Conservation (phyloP, 345 rosid species). For the Dimocarpus longan region DNA sequence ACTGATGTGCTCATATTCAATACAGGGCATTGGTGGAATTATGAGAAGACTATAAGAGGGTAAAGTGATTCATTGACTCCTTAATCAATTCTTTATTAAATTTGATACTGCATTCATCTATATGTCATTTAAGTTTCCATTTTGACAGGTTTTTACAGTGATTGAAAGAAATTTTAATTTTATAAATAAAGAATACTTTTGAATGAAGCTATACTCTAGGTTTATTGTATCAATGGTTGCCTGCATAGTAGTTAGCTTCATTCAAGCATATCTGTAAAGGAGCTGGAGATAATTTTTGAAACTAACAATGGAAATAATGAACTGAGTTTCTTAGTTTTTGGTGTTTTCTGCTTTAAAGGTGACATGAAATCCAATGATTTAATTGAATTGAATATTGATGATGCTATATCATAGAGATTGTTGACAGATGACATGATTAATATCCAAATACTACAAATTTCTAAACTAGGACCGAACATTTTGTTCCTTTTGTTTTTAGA, state of each 20-base stretch:
- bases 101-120: neutral
- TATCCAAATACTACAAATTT: neutral
- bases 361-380: neutral
- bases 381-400: neutral
- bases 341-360: neutral
- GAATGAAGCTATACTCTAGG: neutral
- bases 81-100: conserved; percentile 3
- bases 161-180: neutral
- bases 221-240: neutral
- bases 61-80: conserved; percentile 29
- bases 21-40: conserved; percentile 97
- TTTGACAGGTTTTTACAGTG: neutral
- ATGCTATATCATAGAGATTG: neutral
- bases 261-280: neutral
- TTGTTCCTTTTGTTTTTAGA: no score
- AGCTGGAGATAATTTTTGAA: neutral
- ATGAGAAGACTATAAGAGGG: conserved; percentile 90
- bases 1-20: conserved; percentile 82
- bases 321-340: neutral
- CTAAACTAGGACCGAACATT: neutral
- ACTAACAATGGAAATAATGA: neutral
- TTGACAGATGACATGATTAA: neutral
- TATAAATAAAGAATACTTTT: neutral
- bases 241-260: neutral
- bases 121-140: neutral